Evolutionary conservation across 1,284 basidiomycete species (phyloP).

Genomic region (Rhodotorula sp.): DNA sequence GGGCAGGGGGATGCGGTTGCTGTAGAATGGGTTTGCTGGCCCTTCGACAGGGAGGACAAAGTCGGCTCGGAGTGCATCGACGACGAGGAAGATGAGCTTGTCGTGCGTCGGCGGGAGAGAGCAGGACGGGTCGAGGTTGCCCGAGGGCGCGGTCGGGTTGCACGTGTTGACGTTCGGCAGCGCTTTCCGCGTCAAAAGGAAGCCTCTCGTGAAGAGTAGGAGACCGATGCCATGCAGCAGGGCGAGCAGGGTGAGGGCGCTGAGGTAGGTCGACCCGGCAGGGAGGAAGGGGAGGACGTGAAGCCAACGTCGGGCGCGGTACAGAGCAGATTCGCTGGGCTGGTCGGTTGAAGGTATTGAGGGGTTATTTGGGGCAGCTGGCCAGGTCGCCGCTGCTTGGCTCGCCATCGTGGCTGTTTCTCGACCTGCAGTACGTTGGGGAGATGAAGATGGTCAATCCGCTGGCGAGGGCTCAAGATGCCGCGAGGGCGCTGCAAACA

Average conservation of each 20-base stretch:
- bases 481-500: too few relatives aligned
- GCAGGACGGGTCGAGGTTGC: conserved; percentile 49
- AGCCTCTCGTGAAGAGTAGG: conserved; percentile 78
- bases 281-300: conserved; percentile 33
- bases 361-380: too few relatives aligned
- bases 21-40: conserved; percentile 55
- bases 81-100: conserved; percentile 78
- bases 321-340: neutral
- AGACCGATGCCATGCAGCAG: conserved; percentile 54
- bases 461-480: too few relatives aligned
- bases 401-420: conserved; percentile 50
- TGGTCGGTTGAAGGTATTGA: neutral
- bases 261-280: conserved; percentile 20
- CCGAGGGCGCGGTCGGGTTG: conserved; percentile 49
- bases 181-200: conserved; percentile 78
- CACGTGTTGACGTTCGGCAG: conserved; percentile 63
- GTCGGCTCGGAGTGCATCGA: conserved; percentile 93
- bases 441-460: too few relatives aligned
- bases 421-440: too few relatives aligned
- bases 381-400: neutral
- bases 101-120: conserved; percentile 65
- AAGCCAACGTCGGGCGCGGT: conserved; percentile 13
- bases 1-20: conserved; percentile 78
- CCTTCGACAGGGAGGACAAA: conserved; percentile 69
- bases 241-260: conserved; percentile 61